Conservation (phyloP, 495 filamentous ascomycete genomes). For the Xylaria castorea region DNA sequence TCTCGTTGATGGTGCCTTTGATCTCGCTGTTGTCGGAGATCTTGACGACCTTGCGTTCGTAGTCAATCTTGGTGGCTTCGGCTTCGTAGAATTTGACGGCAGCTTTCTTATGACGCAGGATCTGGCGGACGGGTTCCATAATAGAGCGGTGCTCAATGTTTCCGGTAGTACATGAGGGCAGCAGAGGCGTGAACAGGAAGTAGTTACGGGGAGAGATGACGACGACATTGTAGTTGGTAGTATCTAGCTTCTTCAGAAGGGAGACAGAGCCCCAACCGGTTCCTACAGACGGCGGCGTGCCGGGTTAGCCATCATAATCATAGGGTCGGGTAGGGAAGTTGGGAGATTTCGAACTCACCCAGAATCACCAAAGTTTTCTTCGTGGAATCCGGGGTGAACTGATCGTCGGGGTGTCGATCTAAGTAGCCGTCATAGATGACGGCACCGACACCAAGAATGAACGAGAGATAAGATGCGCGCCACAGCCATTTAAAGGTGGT, state of each 20-base stretch:
- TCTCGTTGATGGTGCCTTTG: slow-evolving; percentile 80
- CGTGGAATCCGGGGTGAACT: slow-evolving; percentile 76
- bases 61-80: slow-evolving; percentile 95
- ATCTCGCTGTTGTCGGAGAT: slow-evolving; percentile 94
- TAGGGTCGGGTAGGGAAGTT: background rate
- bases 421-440: slow-evolving; percentile 82
- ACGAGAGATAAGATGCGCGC: slow-evolving; percentile 75
- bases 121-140: slow-evolving; percentile 97
- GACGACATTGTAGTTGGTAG: slow-evolving; percentile 97
- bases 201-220: slow-evolving; percentile 97
- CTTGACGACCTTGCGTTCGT: slow-evolving; percentile 82
- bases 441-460: slow-evolving; percentile 69
- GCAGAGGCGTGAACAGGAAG: slow-evolving; percentile 98
- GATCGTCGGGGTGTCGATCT: slow-evolving; percentile 80
- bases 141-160: slow-evolving; percentile 98
- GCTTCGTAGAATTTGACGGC: slow-evolving; percentile 97
- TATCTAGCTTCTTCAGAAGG: slow-evolving; percentile 97
- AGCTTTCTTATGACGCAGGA: slow-evolving; percentile 89
- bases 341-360: slow-evolving; percentile 62
- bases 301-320: slow-evolving; percentile 23
- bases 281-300: slow-evolving; percentile 56
- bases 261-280: slow-evolving; percentile 97
- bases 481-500: slow-evolving; percentile 61
- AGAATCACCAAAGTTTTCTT: slow-evolving; percentile 99
- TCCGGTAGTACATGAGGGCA: slow-evolving; percentile 96